Evolutionary conservation across 257 asterid genomes (phyloP), one percentile per base, ranked within the genome.

Genomic region (Plantago ovata): DNA sequence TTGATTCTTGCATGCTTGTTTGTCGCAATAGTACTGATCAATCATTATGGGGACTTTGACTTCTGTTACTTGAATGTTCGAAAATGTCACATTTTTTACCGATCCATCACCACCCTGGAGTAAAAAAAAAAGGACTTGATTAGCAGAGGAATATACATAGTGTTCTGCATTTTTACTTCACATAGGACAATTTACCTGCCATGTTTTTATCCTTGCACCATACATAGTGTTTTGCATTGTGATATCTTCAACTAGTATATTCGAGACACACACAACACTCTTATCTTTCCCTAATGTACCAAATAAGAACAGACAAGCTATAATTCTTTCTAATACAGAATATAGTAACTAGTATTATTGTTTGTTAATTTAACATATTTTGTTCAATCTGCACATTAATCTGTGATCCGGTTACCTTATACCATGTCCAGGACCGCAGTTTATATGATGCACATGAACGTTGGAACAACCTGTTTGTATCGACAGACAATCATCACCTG

Each of bases 381-480:
- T 21, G n/a, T 48, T 48, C 11, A 18, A 50, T 10, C 56, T 23
- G 36, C 8, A 21, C 20, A n/a, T 7, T 11, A 15, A 42, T 41
- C 6, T 19, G n/a, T 3, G 52, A 53, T 14, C 16, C 20, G 19
- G 13, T 74, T 76, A 83, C 96, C 96, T 88, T 67, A 89, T 85
- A 44, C 96, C 96, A 69, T 89, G 96, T 15, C 96, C 96, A 53
- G 95, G 96, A 28, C 96, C 95, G 61, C 96, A 89, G 24, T 72
- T 79, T 33, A 85, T 68, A 62, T 89, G 81, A 69, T 89, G 96
- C 15, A 81, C 73, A 68, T 74, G 82, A 43, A 85, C 63, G 61
- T 85, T 78, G 63, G 79, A 76, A 53, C 95, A 89, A 45, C 95
- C 96, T 19, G 95, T 85, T 70, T 89, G 96, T 60, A 89, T 83